Evolutionary conservation across 495 filamentous ascomycete species (phyloP), one percentile per base, ranked within the genome.

Genomic region (Podospora pseudoanserina): DNA sequence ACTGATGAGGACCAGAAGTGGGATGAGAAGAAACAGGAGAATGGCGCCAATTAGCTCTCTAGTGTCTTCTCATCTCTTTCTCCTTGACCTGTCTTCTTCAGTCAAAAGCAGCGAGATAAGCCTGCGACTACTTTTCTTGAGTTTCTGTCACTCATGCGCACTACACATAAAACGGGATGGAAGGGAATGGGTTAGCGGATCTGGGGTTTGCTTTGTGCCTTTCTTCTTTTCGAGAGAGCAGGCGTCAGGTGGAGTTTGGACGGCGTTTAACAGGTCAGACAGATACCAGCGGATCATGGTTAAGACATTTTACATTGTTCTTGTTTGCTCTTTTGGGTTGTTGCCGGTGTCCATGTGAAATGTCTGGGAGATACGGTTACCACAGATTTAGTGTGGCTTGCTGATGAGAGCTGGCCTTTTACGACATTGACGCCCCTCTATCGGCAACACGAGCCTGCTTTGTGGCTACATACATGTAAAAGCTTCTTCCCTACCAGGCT

Each of bases 21-120:
- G 26, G 54, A 30, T 66, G 65, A 23, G 20, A 67, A 67, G 15
- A 60, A 30, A 23, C 58, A 55, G 34, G 28, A 74, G 62, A 76
- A 78, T 34, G 76, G 74, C 23, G 72, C 66, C 9, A 63, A 74
- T 44, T 75, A 60, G 68, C 54, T 5, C 23, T 23, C 23, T 66
- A 13, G 19, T 13, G 5, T 60, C 44, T 28, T 13, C 2, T 49
- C 2, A 6, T 18, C 39, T 49, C 1, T 13, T 49, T 39, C 23
- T 23, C 1, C 23, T 39, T 39, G 34, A 11, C 34, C 11, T 39
- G 34, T 11, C 34, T 39, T 39, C 11, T 39, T 49, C 39, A 16
- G 7, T 49, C 5, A 11, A 16, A 3, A 49, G 39, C 39, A 49
- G 39, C 5, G 39, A 16, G 34, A 16, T 11, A 49, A 16, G 34